Evolutionary conservation across 2,329 filamentous ascomycete genomes (phyloP), one percentile per base, ranked within the genome.

Genomic region (Penicillium sp.): DNA sequence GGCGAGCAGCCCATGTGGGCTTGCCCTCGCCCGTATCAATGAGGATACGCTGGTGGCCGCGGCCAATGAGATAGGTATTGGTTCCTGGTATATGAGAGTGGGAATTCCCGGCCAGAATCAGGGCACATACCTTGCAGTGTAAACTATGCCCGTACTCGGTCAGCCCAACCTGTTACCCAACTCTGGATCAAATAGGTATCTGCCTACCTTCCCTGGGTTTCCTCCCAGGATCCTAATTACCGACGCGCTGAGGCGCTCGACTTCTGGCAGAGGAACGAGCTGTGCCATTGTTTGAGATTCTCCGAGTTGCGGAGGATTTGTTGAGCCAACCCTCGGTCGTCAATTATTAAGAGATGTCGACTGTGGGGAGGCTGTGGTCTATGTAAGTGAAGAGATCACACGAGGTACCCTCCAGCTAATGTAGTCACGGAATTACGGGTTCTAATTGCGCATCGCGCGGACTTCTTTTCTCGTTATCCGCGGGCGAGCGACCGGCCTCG

Each of bases 61-160:
- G 85, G 52, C 94, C 94, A 53, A 99, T 67, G 16, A 99, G 81
- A 70, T 99, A 99, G 30, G 94, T 99, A 71, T 99, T 99, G 61
- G 94, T 96, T 56, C 91, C 80, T 82, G 60, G 7, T 5, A 31
- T 30, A 8, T 28, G 27, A 48, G 40, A 48, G 55, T 39, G 16
- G 13, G 10, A n/a, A 27, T 2, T 28, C 5, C 18, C 13, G 18
- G 10, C 9, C 35, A 2, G 16, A 38, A 38, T 20, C 35, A 16
- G 16, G 35, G 18, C 35, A 20, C 35, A 51, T 46, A 73, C 72
- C 87, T 72, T 87, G 83, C 10, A 87, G 74, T 4, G 82, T 81
- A 64, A 85, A 86, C 72, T 75, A 57, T 44, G 22, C 16, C 18
- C 13, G 20, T 22, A 13, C 16, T 13, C 16, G 45, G 51, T 59